A percentile compares a stretch with the other conserved stretches of the same genome.
Evolutionary conservation across 2,329 filamentous ascomycete genomes (phyloP).

Genomic region (Diplocarpon rosae): DNA sequence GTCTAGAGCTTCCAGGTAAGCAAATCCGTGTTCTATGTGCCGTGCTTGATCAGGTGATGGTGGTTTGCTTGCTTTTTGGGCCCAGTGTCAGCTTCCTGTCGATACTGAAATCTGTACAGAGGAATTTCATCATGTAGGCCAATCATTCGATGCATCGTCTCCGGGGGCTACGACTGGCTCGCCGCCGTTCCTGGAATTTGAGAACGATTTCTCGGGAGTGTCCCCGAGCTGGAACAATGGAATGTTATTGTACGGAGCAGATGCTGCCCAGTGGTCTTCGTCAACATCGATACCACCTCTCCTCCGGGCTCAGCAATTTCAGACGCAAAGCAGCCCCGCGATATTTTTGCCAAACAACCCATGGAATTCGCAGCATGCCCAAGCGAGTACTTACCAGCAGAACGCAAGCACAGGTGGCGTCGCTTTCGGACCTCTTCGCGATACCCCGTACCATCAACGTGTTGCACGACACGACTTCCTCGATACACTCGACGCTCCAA

Average conservation of each 20-base stretch:
- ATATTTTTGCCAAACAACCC: conserved; percentile 9
- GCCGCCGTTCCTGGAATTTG: conserved; percentile 10
- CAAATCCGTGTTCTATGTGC: not conserved
- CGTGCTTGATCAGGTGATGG: not conserved
- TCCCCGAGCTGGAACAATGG: conserved; percentile 1
- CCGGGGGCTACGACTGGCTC: conserved; percentile 6
- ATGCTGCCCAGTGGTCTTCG: conserved; percentile 9
- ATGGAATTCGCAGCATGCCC: conserved; percentile 18
- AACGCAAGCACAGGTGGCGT: conserved; percentile 10
- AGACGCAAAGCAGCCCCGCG: not conserved
- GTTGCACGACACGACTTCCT: conserved; percentile 66
- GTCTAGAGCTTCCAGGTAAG: conserved; percentile 16
- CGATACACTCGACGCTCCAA: conserved; percentile 16
- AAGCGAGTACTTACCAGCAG: conserved; percentile 9
- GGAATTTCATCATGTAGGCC: conserved; percentile 12
- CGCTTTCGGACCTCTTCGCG: conserved; percentile 43
- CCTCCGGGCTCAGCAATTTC: conserved; percentile 7
- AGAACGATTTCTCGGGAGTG: conserved; percentile 4
- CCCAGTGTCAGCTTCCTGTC: not conserved
- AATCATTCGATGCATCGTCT: conserved; percentile 4
- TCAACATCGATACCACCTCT: conserved; percentile 3
- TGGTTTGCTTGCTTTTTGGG: not conserved
- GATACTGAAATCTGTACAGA: conserved; percentile 10
- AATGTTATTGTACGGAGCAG: conserved; percentile 5
- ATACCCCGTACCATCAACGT: conserved; percentile 50